phyloP scores from a whole-genome alignment of 2,329 filamentous ascomycete genomes.

The Furcasterigmium furcatum region DNA sequence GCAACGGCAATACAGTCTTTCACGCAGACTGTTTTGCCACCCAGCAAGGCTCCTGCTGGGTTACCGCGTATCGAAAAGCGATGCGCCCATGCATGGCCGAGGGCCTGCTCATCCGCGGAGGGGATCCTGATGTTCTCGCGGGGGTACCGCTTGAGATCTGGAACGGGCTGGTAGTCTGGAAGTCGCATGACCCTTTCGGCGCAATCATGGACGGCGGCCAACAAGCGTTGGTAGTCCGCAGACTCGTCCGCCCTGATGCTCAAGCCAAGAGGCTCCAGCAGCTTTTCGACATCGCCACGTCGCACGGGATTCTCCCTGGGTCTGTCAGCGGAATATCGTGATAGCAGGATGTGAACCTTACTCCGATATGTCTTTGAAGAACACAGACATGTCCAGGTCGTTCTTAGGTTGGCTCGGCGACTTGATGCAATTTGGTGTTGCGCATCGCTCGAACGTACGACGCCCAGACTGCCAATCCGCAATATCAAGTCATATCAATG shows the following conservation, averaged over 20 bases:
- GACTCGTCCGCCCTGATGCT: conserved; percentile 30
- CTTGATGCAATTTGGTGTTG: too few species aligned
- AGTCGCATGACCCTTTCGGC: conserved; percentile 39
- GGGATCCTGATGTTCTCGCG: conserved; percentile 40
- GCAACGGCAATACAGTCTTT: conserved; percentile 55
- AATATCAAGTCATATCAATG: too few species aligned
- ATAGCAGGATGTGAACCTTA: conserved; percentile 12
- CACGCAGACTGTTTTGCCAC: conserved; percentile 43
- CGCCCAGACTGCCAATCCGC: too few species aligned
- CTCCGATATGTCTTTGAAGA: conserved; percentile 33
- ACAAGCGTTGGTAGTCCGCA: conserved; percentile 41
- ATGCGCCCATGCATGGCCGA: conserved; percentile 49
- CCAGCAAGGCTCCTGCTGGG: conserved; percentile 15
- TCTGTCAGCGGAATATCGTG: neutral
- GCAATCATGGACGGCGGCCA: conserved; percentile 49
- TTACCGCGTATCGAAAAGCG: conserved; percentile 37
- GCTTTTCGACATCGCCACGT: conserved; percentile 30
- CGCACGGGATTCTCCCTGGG: conserved; percentile 35
- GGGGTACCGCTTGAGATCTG: conserved; percentile 38
- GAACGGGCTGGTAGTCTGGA: conserved; percentile 41
- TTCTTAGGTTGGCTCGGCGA: neutral
- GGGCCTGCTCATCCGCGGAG: conserved; percentile 33
- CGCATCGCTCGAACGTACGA: too few species aligned
- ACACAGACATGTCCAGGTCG: conserved; percentile 37
- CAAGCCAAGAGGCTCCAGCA: conserved; percentile 31